These are phyloP conservation scores for Fraxinus cuspidata DNA, from an alignment of 257 asterid genomes.

Conservation along the genomic window DNA sequence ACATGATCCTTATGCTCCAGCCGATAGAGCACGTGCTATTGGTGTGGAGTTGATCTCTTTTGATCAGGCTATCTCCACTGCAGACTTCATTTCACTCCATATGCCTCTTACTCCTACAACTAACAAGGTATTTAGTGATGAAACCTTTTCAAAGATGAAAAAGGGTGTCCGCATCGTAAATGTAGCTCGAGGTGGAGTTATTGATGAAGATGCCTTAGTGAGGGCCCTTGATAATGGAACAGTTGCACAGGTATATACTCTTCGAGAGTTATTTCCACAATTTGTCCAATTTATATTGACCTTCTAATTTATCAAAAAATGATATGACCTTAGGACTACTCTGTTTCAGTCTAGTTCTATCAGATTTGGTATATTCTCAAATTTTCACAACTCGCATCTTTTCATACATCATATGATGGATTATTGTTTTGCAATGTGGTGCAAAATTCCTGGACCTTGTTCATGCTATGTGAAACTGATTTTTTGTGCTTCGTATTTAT, in stretches of 20 bases:
- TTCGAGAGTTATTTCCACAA: background rate
- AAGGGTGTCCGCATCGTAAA: constrained; percentile 74
- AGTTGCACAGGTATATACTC: constrained; percentile 77
- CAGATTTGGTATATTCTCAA: background rate
- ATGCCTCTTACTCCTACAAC: constrained; percentile 96
- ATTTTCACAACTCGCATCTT: background rate
- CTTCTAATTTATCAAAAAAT: background rate
- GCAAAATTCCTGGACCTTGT: background rate
- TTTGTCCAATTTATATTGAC: background rate
- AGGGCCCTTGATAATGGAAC: constrained; percentile 84
- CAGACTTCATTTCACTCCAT: constrained; percentile 90
- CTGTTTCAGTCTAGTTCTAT: background rate
- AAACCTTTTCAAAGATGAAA: constrained; percentile 82
- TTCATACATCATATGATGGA: background rate
- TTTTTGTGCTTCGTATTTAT: constrained; percentile 22
- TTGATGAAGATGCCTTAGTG: constrained; percentile 92
- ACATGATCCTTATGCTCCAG: constrained; percentile 98
- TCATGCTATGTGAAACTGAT: constrained; percentile 13
- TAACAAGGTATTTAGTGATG: constrained; percentile 71
- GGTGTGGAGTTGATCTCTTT: constrained; percentile 91
- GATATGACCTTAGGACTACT: constrained; percentile 2
- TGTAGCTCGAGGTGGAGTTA: constrained; percentile 68
- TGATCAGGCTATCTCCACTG: constrained; percentile 77
- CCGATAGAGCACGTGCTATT: constrained; percentile 91
- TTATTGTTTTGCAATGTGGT: no score